phyloP scores from a whole-genome alignment of 108 stramenopile species.

The Cyclotella cryptica region DNA sequence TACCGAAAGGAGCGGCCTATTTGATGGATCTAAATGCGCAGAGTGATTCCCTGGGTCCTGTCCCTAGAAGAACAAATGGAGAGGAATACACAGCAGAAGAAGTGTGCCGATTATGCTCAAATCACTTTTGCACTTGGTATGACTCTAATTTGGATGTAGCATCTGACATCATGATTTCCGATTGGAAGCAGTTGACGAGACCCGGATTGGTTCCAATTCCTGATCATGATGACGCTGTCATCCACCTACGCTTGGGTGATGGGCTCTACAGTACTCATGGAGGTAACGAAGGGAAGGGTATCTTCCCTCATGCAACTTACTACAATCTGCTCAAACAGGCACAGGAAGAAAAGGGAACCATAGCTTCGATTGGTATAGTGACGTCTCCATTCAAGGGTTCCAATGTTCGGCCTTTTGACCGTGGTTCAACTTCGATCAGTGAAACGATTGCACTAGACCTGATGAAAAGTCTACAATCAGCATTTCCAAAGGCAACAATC shows the following conservation, averaged over 20 bases:
- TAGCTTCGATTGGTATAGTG: neutral
- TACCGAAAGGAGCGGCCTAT: too few relatives aligned
- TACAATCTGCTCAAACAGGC: slow-evolving; percentile 2
- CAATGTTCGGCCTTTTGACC: neutral
- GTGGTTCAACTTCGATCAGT: neutral
- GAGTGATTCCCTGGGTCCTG: too few relatives aligned
- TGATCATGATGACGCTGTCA: slow-evolving; percentile 6
- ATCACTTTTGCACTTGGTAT: too few relatives aligned
- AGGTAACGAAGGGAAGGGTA: neutral
- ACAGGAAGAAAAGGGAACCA: slow-evolving; percentile 5
- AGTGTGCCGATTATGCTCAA: too few relatives aligned
- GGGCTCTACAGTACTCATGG: neutral
- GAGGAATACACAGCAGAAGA: too few relatives aligned
- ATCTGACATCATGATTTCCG: too few relatives aligned
- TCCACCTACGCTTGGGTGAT: too few relatives aligned
- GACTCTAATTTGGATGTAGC: too few relatives aligned
- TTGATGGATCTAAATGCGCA: too few relatives aligned
- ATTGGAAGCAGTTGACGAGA: too few relatives aligned
- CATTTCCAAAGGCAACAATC: neutral
- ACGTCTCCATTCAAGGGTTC: neutral
- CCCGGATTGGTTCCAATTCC: too few relatives aligned
- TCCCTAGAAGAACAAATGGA: too few relatives aligned
- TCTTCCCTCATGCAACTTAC: slow-evolving; percentile 4
- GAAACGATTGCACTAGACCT: neutral
- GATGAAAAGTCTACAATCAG: neutral